Percentiles rank a stretch among this genome's conserved stretches.
These are phyloP conservation scores for Penicillium hordei DNA, from an alignment of 2,329 filamentous ascomycete species.

Conservation along the genomic window DNA sequence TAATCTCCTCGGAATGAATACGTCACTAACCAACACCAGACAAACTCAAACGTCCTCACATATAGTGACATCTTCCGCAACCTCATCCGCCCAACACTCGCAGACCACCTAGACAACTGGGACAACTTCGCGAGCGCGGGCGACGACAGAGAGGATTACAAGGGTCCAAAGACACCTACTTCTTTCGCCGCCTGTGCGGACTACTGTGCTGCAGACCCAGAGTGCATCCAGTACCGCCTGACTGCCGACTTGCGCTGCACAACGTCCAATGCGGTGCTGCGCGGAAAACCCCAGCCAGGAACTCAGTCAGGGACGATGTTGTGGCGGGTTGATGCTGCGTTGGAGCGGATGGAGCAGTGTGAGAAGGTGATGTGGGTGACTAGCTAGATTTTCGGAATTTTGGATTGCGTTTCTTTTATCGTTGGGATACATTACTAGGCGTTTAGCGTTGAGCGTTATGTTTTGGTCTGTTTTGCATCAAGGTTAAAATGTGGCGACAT, in stretches of 20 bases:
- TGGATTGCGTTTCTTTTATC: neutral
- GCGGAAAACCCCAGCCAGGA: constrained; percentile 17
- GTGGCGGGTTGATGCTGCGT: constrained; percentile 22
- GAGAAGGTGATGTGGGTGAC: constrained; percentile 13
- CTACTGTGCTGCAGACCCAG: constrained; percentile 15
- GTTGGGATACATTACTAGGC: neutral
- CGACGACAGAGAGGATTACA: constrained; percentile 8
- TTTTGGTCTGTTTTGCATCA: neutral
- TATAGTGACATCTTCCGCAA: constrained; percentile 27
- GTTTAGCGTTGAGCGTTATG: constrained; percentile 1
- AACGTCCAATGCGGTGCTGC: constrained; percentile 13
- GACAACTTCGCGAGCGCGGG: constrained; percentile 16
- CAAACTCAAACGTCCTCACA: constrained; percentile 15
- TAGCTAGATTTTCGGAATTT: neutral
- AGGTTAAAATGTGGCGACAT: neutral
- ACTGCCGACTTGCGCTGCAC: constrained; percentile 15
- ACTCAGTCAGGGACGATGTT: constrained; percentile 22
- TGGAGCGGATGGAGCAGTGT: constrained; percentile 14
- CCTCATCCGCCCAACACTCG: constrained; percentile 20
- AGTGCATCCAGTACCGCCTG: constrained; percentile 23
- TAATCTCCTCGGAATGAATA: no score
- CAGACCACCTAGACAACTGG: constrained; percentile 18
- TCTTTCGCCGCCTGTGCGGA: constrained; percentile 22
- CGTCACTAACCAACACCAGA: constrained; percentile 7
- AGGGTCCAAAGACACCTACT: constrained; percentile 4